Evolutionary conservation across 345 rosid genomes (phyloP), one percentile per base, ranked within the genome.

Genomic region (Citrus unshiu): DNA sequence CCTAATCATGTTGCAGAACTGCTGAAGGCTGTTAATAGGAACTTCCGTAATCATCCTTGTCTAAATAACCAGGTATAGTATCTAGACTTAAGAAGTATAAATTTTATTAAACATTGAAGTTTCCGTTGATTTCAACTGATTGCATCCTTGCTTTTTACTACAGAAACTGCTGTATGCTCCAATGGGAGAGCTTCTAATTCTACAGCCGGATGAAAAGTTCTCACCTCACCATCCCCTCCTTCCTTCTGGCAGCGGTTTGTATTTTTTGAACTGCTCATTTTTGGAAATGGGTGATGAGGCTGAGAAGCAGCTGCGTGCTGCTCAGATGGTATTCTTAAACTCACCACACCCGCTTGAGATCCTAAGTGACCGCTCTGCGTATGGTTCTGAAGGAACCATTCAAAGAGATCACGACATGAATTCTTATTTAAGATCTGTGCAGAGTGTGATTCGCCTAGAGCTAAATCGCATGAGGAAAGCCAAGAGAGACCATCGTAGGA

Each of bases 261-360:
- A 93, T 75, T 78, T 88, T 67, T 75, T 94, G 79, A 85, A 82
- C 18, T 78, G 87, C 34, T 84, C 87, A 66, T 73, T 83, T 68
- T 84, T 87, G 27, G 90, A 88, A 40, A 72, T 39, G 1, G 57
- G 68, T n/a, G 85, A 87, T 69, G 86, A 86, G 73, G 86, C 84
- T 40, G 93, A 92, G 80, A 91, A 89, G 85, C 81, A 86, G 66
- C 91, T 97, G 72, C 82, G 59, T 7, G 92, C 95, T 13, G 99
- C 99, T 21, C 85, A 87, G 82, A 88, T 73, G 60, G 81, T 85
- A 54, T 97, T 94, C 89, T 84, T 97, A 56, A 94, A 94, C 81
- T 91, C 99, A 13, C 99, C 99, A n/a, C 99, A 97, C 76, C 99
- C 99, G 4, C 87, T 94, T 9, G 99, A 97, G 89, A 94, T 94